Conservation (phyloP, 306 rosid genomes). For the Ochetophila trinervis region DNA sequence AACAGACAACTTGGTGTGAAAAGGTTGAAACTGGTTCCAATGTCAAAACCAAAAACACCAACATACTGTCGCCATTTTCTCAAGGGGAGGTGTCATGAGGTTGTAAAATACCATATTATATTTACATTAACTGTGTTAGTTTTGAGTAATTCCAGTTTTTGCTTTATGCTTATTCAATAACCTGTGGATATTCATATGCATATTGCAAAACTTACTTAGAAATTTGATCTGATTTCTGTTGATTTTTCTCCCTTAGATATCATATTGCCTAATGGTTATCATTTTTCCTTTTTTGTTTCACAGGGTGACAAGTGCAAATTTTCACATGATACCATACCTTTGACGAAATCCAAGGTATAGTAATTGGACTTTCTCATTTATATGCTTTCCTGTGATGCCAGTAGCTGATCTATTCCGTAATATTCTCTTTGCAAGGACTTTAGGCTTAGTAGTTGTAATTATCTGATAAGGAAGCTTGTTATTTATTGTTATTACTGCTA, state of each 20-base stretch:
- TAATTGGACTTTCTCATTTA: conserved; percentile 9
- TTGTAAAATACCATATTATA: conserved; percentile 27
- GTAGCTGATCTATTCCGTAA: conserved; percentile 1
- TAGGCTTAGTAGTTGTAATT: background rate
- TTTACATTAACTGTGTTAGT: background rate
- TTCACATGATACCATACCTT: conserved; percentile 73
- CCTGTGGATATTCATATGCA: conserved; percentile 5
- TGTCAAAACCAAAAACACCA: conserved; percentile 48
- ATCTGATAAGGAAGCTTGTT: background rate
- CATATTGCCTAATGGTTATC: background rate
- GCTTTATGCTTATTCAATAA: background rate
- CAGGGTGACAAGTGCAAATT: conserved; percentile 88
- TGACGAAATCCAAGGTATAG: conserved; percentile 69
- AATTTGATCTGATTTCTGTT: conserved; percentile 3
- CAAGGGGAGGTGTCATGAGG: conserved; percentile 75
- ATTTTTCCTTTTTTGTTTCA: conserved; percentile 20
- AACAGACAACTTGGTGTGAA: conserved; percentile 73
- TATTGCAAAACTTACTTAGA: background rate
- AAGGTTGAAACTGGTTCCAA: conserved; percentile 54
- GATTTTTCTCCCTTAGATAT: conserved; percentile 18
- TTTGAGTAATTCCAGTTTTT: background rate
- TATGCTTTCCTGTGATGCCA: conserved; percentile 4
- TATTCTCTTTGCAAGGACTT: background rate
- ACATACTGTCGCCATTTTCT: conserved; percentile 67
- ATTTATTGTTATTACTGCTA: background rate